These are phyloP conservation scores for Tieghemiomyces parasiticus DNA, from an alignment of 192 early-diverging fungal genomes.

Conservation along the genomic window DNA sequence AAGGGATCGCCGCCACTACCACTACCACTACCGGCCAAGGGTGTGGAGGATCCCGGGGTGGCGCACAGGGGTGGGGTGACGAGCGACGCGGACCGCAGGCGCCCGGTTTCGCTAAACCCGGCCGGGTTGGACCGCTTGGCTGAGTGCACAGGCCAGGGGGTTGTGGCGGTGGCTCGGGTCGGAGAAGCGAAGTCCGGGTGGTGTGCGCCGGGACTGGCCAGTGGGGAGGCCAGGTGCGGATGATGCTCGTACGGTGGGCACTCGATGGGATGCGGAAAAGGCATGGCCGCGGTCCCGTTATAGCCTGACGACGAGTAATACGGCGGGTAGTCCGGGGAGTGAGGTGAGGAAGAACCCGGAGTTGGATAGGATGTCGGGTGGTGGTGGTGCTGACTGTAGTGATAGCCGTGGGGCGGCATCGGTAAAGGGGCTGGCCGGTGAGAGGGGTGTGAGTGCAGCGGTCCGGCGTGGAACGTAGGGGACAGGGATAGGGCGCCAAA, in stretches of 20 bases:
- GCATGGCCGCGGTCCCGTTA: background rate
- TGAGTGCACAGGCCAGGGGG: background rate
- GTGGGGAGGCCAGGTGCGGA: background rate
- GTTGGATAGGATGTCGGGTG: constrained; percentile 12
- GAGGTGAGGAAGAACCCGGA: constrained; percentile 12
- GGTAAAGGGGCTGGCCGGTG: background rate
- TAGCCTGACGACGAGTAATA: background rate
- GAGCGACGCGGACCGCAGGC: background rate
- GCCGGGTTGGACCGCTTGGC: background rate
- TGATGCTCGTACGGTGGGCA: background rate
- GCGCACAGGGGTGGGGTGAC: too few relatives aligned
- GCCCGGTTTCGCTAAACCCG: background rate
- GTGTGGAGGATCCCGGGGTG: background rate
- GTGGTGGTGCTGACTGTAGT: background rate
- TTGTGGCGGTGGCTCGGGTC: background rate
- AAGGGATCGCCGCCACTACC: background rate
- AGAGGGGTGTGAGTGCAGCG: background rate
- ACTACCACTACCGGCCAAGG: background rate
- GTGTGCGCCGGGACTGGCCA: background rate
- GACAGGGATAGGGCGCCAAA: constrained; percentile 14
- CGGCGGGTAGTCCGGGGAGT: constrained; percentile 10
- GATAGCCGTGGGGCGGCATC: background rate
- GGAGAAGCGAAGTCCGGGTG: background rate
- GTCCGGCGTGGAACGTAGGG: constrained; percentile 6
- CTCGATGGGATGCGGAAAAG: background rate